Conservation (phyloP, 192 early-diverging fungal species). For the Chytriomyces hyalinus region DNA sequence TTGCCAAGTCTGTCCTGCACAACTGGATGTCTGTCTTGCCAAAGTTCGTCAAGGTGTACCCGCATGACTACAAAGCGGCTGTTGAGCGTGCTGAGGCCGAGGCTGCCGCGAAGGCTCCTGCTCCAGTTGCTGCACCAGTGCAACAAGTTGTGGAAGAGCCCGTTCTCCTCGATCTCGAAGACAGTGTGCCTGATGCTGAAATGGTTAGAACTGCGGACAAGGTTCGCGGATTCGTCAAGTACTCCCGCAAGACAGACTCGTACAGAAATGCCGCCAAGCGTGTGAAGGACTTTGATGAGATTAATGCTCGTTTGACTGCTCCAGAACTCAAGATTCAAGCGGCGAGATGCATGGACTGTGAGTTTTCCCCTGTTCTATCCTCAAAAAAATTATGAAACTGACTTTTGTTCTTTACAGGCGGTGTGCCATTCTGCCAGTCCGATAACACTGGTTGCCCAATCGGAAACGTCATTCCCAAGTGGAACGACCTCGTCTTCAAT, state of each 20-base stretch:
- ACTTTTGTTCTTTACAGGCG: constrained; percentile 53
- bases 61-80: constrained; percentile 86
- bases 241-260: constrained; percentile 83
- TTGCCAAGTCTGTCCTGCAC: constrained; percentile 73
- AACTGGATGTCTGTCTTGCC: constrained; percentile 74
- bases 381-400: neutral
- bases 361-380: constrained; percentile 18
- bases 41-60: constrained; percentile 92
- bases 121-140: constrained; percentile 39
- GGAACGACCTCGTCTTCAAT: constrained; percentile 97
- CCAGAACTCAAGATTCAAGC: constrained; percentile 89
- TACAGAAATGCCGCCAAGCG: constrained; percentile 88
- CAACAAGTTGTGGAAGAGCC: constrained; percentile 59
- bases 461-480: constrained; percentile 98
- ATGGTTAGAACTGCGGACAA: constrained; percentile 87
- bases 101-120: constrained; percentile 34
- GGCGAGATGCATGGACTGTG: constrained; percentile 90
- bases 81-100: constrained; percentile 62
- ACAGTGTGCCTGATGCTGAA: constrained; percentile 80
- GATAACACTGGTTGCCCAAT: constrained; percentile 95
- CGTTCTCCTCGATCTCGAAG: constrained; percentile 84
- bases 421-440: constrained; percentile 98
- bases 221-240: constrained; percentile 93
- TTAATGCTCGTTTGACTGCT: constrained; percentile 83
- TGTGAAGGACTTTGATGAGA: constrained; percentile 91